Conservation (phyloP, 139 green algal genomes). For the Auxenochlorella pyrenoidosa region DNA sequence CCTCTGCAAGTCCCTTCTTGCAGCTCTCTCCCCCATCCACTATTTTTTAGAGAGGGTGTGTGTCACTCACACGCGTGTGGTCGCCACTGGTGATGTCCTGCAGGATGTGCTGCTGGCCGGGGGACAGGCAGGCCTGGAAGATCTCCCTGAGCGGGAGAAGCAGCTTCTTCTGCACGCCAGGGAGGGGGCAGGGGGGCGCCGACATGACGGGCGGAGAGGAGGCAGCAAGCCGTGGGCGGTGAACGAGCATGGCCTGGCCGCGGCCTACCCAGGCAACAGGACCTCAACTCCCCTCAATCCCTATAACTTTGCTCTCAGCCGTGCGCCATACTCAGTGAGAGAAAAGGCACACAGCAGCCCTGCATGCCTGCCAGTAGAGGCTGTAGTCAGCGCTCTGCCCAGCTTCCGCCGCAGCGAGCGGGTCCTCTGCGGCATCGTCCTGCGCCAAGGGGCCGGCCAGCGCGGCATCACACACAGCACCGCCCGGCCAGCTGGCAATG, state of each 20-base stretch:
- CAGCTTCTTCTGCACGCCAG: conserved; percentile 4
- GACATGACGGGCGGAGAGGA: conserved; percentile 49
- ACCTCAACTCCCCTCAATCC: no score
- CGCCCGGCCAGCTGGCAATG: no score
- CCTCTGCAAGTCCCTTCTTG: no score
- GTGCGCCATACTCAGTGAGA: neutral
- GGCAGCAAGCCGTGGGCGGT: no score
- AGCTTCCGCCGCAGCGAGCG: conserved; percentile 55
- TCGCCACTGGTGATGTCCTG: neutral
- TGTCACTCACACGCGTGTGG: neutral
- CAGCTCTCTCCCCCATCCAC: no score
- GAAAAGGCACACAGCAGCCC: neutral
- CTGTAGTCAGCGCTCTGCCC: neutral
- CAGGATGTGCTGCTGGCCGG: neutral
- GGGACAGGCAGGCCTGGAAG: neutral
- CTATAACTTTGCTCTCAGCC: neutral
- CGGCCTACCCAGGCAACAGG: no score
- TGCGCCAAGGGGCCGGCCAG: no score
- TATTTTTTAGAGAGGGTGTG: no score
- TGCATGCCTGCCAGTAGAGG: conserved; percentile 69
- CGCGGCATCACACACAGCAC: no score
- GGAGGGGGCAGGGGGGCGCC: neutral
- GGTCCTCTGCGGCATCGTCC: conserved; percentile 79
- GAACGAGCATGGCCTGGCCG: no score
- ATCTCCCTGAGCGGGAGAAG: conserved; percentile 6